Conservation (phyloP, 2,329 filamentous ascomycete genomes). For the Ophidiomyces ophidiicola region DNA sequence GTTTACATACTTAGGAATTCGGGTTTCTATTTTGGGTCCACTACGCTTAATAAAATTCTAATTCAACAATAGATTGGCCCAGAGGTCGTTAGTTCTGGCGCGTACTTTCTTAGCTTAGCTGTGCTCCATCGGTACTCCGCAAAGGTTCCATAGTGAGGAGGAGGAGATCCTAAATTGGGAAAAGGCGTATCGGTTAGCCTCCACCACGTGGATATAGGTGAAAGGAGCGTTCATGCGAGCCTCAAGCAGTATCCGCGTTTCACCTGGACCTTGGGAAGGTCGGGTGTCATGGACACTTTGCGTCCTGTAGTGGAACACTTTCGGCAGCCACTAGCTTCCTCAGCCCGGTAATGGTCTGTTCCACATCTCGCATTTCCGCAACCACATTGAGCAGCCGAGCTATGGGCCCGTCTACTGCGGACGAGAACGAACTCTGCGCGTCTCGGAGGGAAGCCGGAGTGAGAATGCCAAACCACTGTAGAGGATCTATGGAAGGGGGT, state of each 20-base stretch:
- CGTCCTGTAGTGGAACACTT: not conserved
- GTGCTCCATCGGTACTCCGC: too few relatives aligned
- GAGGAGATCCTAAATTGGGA: too few relatives aligned
- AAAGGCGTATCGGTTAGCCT: too few relatives aligned
- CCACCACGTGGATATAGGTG: too few relatives aligned
- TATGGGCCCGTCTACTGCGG: conserved; percentile 27
- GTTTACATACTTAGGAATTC: too few relatives aligned
- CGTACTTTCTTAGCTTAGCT: too few relatives aligned
- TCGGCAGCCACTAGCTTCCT: not conserved
- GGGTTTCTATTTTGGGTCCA: too few relatives aligned
- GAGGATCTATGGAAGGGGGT: conserved; percentile 28
- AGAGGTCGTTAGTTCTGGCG: too few relatives aligned
- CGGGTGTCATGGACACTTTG: not conserved
- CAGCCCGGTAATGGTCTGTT: conserved; percentile 26
- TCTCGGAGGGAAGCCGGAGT: conserved; percentile 34
- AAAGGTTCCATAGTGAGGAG: too few relatives aligned
- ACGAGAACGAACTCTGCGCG: conserved; percentile 34
- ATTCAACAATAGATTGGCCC: too few relatives aligned
- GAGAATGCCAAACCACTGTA: conserved; percentile 40
- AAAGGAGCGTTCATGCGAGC: not conserved
- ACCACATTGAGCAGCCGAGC: conserved; percentile 28
- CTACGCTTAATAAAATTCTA: too few relatives aligned
- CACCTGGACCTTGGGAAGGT: too few relatives aligned
- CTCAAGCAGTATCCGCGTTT: not conserved
- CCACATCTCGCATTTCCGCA: conserved; percentile 32